phyloP scores from a whole-genome alignment of 768 basidiomycete genomes.

The Clitopilus passeckerianus region DNA sequence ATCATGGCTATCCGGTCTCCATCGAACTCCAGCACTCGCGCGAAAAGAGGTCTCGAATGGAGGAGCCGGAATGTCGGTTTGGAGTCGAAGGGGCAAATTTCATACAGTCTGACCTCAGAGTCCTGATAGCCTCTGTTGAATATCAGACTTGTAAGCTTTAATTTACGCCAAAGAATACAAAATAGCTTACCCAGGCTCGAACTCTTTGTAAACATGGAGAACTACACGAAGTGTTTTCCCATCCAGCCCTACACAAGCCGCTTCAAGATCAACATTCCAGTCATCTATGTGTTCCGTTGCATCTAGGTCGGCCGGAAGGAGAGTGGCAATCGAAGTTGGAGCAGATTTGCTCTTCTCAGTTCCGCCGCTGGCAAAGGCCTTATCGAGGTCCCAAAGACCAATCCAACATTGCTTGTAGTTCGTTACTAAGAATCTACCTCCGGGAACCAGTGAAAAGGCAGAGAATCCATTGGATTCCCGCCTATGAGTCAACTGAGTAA shows the following conservation, averaged over 20 bases:
- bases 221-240: not conserved
- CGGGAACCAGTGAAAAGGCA: not conserved
- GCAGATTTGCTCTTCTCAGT: not conserved
- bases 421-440: not conserved
- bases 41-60: not conserved
- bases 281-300: not conserved
- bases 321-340: not conserved
- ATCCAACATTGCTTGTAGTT: not conserved
- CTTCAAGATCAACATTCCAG: not conserved
- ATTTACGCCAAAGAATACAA: not conserved
- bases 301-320: not conserved
- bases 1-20: not conserved
- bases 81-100: not conserved
- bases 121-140: not conserved
- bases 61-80: not conserved
- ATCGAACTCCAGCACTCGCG: not conserved
- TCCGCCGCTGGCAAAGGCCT: not conserved
- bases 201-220: not conserved
- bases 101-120: not conserved
- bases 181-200: not conserved
- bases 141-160: not conserved
- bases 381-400: not conserved
- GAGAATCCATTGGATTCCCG: not conserved
- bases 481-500: not conserved
- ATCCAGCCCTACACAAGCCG: not conserved